Percentiles rank a stretch among this genome's conserved stretches.
phyloP scores from a whole-genome alignment of 2,329 filamentous ascomycete genomes.

The Xylariaceae sp. region DNA sequence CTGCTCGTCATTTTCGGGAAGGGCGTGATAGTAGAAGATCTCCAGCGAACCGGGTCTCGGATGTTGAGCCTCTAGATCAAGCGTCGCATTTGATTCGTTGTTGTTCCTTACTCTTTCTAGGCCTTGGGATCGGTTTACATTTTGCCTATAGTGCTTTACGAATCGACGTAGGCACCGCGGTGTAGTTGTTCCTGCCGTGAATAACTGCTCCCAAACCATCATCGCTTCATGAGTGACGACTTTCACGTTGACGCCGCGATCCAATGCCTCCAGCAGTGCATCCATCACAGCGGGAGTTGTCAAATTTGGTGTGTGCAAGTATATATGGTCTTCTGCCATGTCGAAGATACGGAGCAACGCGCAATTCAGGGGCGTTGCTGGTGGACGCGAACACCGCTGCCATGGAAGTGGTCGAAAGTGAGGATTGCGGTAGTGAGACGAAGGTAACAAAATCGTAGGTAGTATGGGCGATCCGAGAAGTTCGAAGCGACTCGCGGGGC shows the following conservation, averaged over 20 bases:
- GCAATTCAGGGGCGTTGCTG: slow-evolving; percentile 65
- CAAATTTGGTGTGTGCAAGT: slow-evolving; percentile 75
- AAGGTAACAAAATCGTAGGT: slow-evolving; percentile 67
- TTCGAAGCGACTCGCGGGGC: slow-evolving; percentile 19
- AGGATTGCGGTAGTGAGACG: slow-evolving; percentile 68
- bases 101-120: slow-evolving; percentile 7
- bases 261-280: slow-evolving; percentile 59
- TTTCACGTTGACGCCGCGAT: slow-evolving; percentile 64
- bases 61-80: slow-evolving; percentile 43
- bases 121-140: slow-evolving; percentile 41
- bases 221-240: slow-evolving; percentile 66
- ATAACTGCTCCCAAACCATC: slow-evolving; percentile 78
- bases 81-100: slow-evolving; percentile 21
- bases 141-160: slow-evolving; percentile 40
- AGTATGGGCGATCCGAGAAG: slow-evolving; percentile 27
- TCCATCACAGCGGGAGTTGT: slow-evolving; percentile 65
- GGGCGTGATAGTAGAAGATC: slow-evolving; percentile 56
- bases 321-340: slow-evolving; percentile 57
- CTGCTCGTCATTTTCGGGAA: slow-evolving; percentile 13
- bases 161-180: slow-evolving; percentile 60
- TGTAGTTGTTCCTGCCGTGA: slow-evolving; percentile 75
- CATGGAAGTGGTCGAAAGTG: slow-evolving; percentile 60
- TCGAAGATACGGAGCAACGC: slow-evolving; percentile 61
- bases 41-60: slow-evolving; percentile 48
- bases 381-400: slow-evolving; percentile 46